A percentile compares a stretch with the other conserved stretches of the same genome.
These are phyloP conservation scores for Blastocystis sp. DNA, from an alignment of 352 stramenopile genomes.

Conservation along the genomic window DNA sequence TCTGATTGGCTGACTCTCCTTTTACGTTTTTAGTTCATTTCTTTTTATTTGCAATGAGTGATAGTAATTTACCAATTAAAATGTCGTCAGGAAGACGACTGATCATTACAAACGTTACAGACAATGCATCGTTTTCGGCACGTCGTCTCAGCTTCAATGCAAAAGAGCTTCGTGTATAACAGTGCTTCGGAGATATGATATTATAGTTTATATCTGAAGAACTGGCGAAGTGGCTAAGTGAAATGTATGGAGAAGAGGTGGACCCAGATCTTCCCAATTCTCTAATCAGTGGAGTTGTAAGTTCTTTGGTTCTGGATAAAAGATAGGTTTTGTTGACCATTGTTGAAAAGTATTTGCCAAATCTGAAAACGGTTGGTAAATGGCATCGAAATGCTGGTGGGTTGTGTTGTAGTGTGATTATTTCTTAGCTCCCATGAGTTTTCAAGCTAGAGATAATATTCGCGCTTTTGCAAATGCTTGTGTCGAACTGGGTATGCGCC, in stretches of 20 bases:
- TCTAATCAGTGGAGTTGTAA: conserved; percentile 51
- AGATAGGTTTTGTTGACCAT: conserved; percentile 33
- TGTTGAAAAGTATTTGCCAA: conserved; percentile 48
- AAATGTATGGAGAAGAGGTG: conserved; percentile 56
- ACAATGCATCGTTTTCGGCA: conserved; percentile 41
- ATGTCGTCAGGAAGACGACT: conserved; percentile 47
- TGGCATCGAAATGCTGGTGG: conserved; percentile 29
- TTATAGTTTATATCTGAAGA: conserved; percentile 38
- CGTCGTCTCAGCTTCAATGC: conserved; percentile 51
- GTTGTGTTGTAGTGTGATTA: background rate
- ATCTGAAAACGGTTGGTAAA: background rate
- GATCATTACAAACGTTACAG: conserved; percentile 48
- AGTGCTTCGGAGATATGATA: background rate
- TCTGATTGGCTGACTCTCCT: conserved; percentile 36
- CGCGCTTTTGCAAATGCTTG: conserved; percentile 15
- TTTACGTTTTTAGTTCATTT: background rate
- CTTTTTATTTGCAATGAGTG: background rate
- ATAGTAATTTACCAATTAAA: conserved; percentile 43
- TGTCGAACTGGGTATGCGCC: conserved; percentile 38
- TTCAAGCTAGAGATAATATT: conserved; percentile 52
- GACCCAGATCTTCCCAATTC: conserved; percentile 36
- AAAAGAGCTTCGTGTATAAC: conserved; percentile 30
- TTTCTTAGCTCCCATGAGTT: conserved; percentile 13
- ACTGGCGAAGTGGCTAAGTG: conserved; percentile 53
- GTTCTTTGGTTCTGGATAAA: background rate